Evolutionary conservation across 108 stramenopile genomes (phyloP), one percentile per base, ranked within the genome.

Genomic region (Bacterosira constricta): DNA sequence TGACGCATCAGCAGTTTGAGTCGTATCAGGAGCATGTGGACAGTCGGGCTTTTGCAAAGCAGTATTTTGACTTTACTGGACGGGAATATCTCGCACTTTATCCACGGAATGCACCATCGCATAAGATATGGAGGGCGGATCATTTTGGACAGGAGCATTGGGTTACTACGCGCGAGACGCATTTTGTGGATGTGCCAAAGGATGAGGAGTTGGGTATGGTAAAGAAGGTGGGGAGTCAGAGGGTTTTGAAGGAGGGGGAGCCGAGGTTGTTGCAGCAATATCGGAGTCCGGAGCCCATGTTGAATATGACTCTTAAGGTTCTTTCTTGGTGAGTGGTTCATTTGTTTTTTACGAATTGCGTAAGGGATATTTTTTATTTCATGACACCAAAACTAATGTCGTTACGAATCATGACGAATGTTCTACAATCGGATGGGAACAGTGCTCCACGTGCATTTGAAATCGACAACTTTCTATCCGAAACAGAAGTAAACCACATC

Each of bases 131-230:
- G 90, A 66, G 63, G 29, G 83, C 92, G 7, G 85, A 87, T 39
- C 86, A 92, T 59, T 92, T 90, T 66, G 89, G 90, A 11, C 93
- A 94, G 58, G 75, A 87, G 36, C 93, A 94, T 63, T 90, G 89
- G 89, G 90, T 92, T 4, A 77, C 80, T 0, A 88, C 90, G 26
- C 52, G 50, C 6, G 91, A 95, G 59, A 92, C 91, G 1, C 90
- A 91, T 53, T 95, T 92, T 67, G 73, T 68, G 6, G 30, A 29
- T 6, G 7, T 73, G 8, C 91, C 90, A 3, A 79, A 84, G 1
- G 62, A 71, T 45, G 73, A 63, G 17, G 75, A 75, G 37, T 35
- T 86, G 61, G 77, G 57, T 1, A 50, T 35, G 15, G 78, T 91
- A 38, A 31, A 37, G 17, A 20, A 42, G 27, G 12, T 31, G 8